Base-by-base conservation (phyloP, 2,329 filamentous ascomycete species). In the Aquanectria penicillioides region DNA sequence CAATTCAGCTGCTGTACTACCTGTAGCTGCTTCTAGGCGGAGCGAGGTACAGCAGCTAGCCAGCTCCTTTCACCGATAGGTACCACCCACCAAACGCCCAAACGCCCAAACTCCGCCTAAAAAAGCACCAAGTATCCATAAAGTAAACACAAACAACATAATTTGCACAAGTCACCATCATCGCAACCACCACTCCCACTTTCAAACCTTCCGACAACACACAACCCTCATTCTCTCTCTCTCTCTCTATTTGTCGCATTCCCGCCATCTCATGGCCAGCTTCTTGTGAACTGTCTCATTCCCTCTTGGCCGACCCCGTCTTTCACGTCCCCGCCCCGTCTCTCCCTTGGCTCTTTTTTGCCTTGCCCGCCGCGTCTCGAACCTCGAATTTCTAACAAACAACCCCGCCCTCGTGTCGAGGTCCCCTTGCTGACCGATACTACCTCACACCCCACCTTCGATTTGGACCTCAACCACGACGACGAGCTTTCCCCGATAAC, bases 341-440 rank as follows among this genome's bases (percentile, higher is more conserved):
- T 46, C 54, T 59, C 59, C 31, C 29, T 36, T 25, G 25, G 34
- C 60, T 62, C 46, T 54, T 59, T 51, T 46, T 54, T 49, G 44
- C 29, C 13, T 57, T 33, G 50, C 46, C 61, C 57, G 50, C 54
- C 50, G 37, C 43, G 59, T 20, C 55, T 55, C 31, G 51, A 66
- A 60, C 67, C 96, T 97, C 93, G 93, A 97, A 44, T 52, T 44
- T 52, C 37, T 15, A 49, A 28, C 46, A 49, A 52, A 22, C 49
- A 51, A 57, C 54, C 54, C 54, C 54, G 54, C 54, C 54, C 54
- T 57, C 31, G 37, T 44, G 15, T 46, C 54, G 46, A 57, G 54
- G 46, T 57, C 33, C 54, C 54, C 54, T 57, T 51, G 46, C 54
- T 57, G 54, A 57, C 54, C 54, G 54, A 57, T 57, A 38, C 54